These are phyloP conservation scores for Arthrobotrys musiformis DNA, from an alignment of 2,329 filamentous ascomycete genomes.

Conservation along the genomic window DNA sequence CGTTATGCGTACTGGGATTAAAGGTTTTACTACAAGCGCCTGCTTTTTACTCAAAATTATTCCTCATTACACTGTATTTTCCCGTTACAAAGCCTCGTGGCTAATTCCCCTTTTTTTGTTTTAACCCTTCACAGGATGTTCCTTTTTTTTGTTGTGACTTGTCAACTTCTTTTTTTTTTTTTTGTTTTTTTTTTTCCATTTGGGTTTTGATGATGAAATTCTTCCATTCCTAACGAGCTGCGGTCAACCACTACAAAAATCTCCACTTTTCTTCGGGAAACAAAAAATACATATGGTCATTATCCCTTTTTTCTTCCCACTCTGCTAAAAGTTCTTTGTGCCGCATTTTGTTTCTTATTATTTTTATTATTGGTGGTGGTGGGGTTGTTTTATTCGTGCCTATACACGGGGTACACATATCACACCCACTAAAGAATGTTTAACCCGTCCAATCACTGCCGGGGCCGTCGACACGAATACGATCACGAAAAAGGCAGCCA, in stretches of 20 bases:
- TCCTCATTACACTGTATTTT: background rate
- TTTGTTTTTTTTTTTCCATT: background rate
- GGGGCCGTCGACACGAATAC: background rate
- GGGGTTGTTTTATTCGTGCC: background rate
- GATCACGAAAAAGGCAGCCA: background rate
- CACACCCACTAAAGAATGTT: background rate
- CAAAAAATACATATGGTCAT: background rate
- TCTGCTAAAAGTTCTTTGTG: background rate
- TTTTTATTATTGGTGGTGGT: background rate
- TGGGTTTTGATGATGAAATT: background rate
- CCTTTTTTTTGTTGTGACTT: constrained; percentile 5
- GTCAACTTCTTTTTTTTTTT: background rate
- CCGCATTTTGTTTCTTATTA: background rate
- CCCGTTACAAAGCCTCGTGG: background rate
- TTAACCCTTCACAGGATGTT: background rate
- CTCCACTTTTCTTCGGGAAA: constrained; percentile 2
- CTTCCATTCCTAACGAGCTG: constrained; percentile 1
- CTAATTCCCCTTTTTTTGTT: background rate
- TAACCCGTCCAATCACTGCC: constrained; percentile 6
- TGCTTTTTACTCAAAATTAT: background rate
- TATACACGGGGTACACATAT: background rate
- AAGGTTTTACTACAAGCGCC: constrained; percentile 1
- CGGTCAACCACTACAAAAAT: background rate
- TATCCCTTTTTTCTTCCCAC: background rate
- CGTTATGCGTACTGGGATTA: background rate